Base-by-base conservation (phyloP, 2,329 filamentous ascomycete genomes). In the Pseudohalonectria lignicola region DNA sequence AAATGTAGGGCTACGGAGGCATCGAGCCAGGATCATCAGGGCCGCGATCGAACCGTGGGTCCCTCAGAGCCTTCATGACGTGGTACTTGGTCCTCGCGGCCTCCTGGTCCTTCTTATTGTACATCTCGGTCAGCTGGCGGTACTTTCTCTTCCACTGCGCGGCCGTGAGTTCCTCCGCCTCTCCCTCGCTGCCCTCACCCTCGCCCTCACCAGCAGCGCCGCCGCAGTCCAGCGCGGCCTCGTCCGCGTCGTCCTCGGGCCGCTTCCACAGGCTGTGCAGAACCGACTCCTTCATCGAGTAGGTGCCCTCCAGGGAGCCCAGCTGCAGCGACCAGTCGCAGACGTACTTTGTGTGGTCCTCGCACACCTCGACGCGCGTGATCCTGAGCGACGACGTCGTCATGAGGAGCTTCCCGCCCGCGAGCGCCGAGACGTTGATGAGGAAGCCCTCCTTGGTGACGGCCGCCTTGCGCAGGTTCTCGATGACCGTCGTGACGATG, bases 61-160 rank as follows among this genome's bases (percentile, higher is more conserved):
- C 40, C n/a, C 46, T 49, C 20, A 66, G 41, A 13, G 57, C 50
- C 38, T 61, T 55, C 41, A 71, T 49, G 32, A 76, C 54, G 21
- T 52, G 61, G 29, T 53, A 55, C 46, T 61, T 63, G 40, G 75
- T 48, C 30, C 59, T 56, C 38, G 53, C 50, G 37, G 73, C 54
- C 47, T 69, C 66, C 47, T 68, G 67, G 47, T 81, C 76, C 42
- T 69, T 67, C 41, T 73, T 69, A 50, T 67, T 68, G 48, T 83
- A 66, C 43, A 69, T 66, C 31, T 69, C 69, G 49, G 80, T 67
- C 46, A 83, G 61, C 39, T 75, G 68, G 31, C 59, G 60, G 45
- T 78, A 77, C 43, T 64, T 71, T 34, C 54, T 54, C 51, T 71
- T 66, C 72, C 72, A 74, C 35, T 63, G 55, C 30, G 56, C 60